Percentiles rank a stretch among this genome's conserved stretches.
Conservation (phyloP, 306 rosid species). For the Medicago lupulina region DNA sequence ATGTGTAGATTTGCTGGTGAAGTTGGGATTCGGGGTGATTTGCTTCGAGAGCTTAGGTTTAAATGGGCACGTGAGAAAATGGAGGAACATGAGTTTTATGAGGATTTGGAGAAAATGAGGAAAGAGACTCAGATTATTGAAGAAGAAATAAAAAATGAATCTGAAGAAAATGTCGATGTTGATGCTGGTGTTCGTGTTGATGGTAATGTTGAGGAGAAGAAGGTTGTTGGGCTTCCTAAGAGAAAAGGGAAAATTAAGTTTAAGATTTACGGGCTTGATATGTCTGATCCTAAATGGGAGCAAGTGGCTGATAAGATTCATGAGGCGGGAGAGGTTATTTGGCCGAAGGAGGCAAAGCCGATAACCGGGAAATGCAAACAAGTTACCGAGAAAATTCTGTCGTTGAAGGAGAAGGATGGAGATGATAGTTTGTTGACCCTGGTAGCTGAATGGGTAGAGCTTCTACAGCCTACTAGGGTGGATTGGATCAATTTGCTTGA, state of each 20-base stretch:
- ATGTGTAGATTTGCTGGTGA: slow-evolving; percentile 93
- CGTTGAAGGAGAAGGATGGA: slow-evolving; percentile 52
- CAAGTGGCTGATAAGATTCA: slow-evolving; percentile 71
- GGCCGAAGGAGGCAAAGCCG: slow-evolving; percentile 74
- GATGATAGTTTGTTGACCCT: slow-evolving; percentile 54
- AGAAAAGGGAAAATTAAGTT: slow-evolving; percentile 78
- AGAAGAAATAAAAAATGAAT: neutral
- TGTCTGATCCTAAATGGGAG: slow-evolving; percentile 86
- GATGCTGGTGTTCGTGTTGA: slow-evolving; percentile 36
- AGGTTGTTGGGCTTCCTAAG: slow-evolving; percentile 75
- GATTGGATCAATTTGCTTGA: slow-evolving; percentile 84
- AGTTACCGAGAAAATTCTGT: slow-evolving; percentile 63
- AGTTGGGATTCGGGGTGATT: slow-evolving; percentile 79
- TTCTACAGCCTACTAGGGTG: slow-evolving; percentile 71
- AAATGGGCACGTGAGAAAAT: slow-evolving; percentile 93
- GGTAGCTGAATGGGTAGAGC: slow-evolving; percentile 79
- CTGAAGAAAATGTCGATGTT: neutral
- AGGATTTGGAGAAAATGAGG: slow-evolving; percentile 61
- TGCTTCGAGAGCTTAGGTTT: slow-evolving; percentile 88
- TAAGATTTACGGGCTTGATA: slow-evolving; percentile 85
- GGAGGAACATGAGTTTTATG: slow-evolving; percentile 83
- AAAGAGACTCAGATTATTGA: slow-evolving; percentile 44
- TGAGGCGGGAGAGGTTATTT: slow-evolving; percentile 65
- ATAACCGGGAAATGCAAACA: slow-evolving; percentile 73
- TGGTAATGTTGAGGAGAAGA: slow-evolving; percentile 37